Conservation (phyloP, 2,329 filamentous ascomycete species). For the Pseudocercospora vitis region DNA sequence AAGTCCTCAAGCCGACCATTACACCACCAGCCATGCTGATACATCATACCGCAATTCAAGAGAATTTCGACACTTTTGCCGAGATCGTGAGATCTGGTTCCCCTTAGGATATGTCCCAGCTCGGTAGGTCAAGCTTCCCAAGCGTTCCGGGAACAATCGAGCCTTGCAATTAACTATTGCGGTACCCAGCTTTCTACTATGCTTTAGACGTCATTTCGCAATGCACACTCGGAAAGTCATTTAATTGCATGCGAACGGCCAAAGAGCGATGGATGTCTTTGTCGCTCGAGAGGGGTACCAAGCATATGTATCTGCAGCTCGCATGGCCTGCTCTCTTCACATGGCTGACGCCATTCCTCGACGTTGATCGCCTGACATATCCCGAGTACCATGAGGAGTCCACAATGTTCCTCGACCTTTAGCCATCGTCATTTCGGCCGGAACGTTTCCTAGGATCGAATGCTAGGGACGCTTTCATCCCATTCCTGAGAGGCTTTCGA, state of each 20-base stretch:
- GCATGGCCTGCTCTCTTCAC: background rate
- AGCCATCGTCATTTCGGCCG: background rate
- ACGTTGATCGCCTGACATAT: constrained; percentile 2
- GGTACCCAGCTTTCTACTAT: background rate
- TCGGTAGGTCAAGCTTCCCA: background rate
- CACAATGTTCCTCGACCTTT: constrained; percentile 1
- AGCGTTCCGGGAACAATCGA: too few relatives aligned
- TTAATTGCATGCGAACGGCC: background rate
- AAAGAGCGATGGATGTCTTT: background rate
- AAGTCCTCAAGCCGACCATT: background rate
- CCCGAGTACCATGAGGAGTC: background rate
- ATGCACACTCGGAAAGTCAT: background rate
- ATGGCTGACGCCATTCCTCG: background rate
- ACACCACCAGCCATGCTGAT: background rate
- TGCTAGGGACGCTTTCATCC: background rate
- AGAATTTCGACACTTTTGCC: background rate
- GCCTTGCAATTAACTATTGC: too few relatives aligned
- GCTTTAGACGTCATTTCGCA: background rate
- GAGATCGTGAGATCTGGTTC: background rate
- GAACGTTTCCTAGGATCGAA: background rate
- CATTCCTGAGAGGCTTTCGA: background rate
- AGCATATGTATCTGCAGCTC: background rate
- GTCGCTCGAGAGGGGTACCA: background rate
- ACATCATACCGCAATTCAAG: background rate
- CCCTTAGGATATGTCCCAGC: background rate